Base-by-base conservation (phyloP, 352 stramenopile species). In the Globisporangium uncinulatum region DNA sequence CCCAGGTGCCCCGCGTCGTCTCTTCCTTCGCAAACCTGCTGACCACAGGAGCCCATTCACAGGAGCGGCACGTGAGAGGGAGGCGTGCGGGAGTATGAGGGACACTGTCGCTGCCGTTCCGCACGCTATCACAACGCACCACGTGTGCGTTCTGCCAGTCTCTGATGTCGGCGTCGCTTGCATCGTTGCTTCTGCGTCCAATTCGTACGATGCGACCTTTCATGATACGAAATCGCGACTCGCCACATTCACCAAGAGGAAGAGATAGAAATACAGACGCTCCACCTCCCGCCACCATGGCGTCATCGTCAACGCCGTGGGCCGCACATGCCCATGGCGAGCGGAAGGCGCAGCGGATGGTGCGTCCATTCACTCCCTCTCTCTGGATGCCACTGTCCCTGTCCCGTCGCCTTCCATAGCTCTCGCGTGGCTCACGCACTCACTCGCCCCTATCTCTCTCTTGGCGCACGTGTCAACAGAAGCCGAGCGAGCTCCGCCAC, bases 401-500 rank as follows among this genome's bases (percentile, higher is more conserved):
- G 15, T 36, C 6, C 7, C 29, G 21, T 13, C 17, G n/a, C 10
- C n/a, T 31, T 15, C 15, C 14, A 54, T 31, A 17, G 29, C 7
- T 29, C 24, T 9, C 0, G 41, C 1, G 6, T 4, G 17, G 14
- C 50, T 15, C 9, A 20, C 11, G 32, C n/a, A 6, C 7, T 44
- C 6, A 49, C 20, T 52, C 6, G 10, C 31, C 20, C 17, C 1
- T 13, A 0, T 49, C 11, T 10, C 50, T 13, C 43, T 50, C 10
- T 6, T 42, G 14, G 9, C 15, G 34, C 29, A 20, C n/a, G 10
- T 52, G n/a, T 6, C 9, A 20, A 9, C 44, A 82, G 79, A 88
- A 85, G 57, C 79, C 82, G 10, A 92, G 82, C 56, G 77, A 92
- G 71, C 61, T 87, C 48, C 74, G 73, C 21, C 66, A 74, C 29